phyloP scores from a whole-genome alignment of 2,329 filamentous ascomycete species.

The Penicillium sp. region DNA sequence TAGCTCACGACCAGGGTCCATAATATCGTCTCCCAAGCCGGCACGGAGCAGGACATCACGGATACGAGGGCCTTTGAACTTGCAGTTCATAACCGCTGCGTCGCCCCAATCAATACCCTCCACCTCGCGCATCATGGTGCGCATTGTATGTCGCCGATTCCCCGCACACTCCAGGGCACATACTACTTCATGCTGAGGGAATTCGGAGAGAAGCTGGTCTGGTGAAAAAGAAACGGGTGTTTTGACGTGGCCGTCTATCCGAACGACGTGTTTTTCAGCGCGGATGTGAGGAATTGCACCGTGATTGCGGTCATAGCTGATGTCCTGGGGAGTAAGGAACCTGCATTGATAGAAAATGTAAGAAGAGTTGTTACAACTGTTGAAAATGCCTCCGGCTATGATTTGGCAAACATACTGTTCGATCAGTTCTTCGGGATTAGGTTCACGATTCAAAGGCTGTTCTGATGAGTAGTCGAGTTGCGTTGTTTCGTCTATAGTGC shows the following conservation, averaged over 20 bases:
- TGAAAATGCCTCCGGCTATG: no score
- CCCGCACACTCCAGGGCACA: conserved; percentile 61
- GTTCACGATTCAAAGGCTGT: conserved; percentile 7
- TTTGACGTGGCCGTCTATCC: conserved; percentile 51
- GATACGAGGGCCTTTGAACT: conserved; percentile 55
- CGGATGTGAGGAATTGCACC: conserved; percentile 52
- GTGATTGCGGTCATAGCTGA: conserved; percentile 59
- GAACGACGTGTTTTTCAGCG: conserved; percentile 42
- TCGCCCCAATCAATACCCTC: conserved; percentile 61
- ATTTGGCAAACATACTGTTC: not conserved
- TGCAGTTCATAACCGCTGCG: conserved; percentile 61
- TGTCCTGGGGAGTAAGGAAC: conserved; percentile 53
- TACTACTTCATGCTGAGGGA: conserved; percentile 55
- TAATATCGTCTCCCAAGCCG: conserved; percentile 36
- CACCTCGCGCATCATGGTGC: conserved; percentile 58
- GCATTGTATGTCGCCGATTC: conserved; percentile 61
- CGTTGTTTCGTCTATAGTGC: not conserved
- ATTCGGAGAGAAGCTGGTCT: conserved; percentile 46
- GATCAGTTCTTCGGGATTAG: not conserved
- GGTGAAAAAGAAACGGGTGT: conserved; percentile 48
- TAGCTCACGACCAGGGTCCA: conserved; percentile 16
- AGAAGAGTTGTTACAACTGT: not conserved
- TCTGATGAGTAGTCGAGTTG: not conserved
- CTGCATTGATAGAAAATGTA: conserved; percentile 22
- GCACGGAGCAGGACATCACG: conserved; percentile 52